A percentile compares a stretch with the other conserved stretches of the same genome.
phyloP scores from a whole-genome alignment of 2,329 filamentous ascomycete species.

The Ophiostoma sp. region DNA sequence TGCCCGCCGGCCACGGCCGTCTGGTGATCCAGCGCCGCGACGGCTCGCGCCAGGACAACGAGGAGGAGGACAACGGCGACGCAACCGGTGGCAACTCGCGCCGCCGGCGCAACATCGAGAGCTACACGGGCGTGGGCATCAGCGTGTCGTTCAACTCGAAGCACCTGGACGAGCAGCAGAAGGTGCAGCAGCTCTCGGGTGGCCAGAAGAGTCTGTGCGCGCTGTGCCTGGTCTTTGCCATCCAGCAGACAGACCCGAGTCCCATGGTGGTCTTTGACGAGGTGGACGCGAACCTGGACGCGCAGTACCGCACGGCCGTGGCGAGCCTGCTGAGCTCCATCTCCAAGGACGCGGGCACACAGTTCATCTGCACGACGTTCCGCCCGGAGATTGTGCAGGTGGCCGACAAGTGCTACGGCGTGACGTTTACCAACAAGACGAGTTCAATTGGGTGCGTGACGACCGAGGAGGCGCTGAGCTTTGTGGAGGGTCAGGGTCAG shows the following conservation, averaged over 20 bases:
- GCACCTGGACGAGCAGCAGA: constrained; percentile 89
- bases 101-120: constrained; percentile 71
- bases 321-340: constrained; percentile 80
- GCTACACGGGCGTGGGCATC: constrained; percentile 94
- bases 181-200: constrained; percentile 93
- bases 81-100: constrained; percentile 43
- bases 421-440: constrained; percentile 89
- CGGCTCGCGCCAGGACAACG: constrained; percentile 62
- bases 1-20: constrained; percentile 85
- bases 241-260: constrained; percentile 93
- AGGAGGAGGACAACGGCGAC: constrained; percentile 63
- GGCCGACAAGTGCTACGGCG: constrained; percentile 96
- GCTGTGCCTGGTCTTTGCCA: constrained; percentile 96
- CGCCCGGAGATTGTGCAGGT: constrained; percentile 92
- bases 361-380: constrained; percentile 99
- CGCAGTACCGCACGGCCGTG: constrained; percentile 94
- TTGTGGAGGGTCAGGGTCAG: constrained; percentile 92
- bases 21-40: constrained; percentile 88
- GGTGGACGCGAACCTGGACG: constrained; percentile 96
- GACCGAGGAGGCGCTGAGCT: constrained; percentile 80
- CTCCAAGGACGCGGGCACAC: constrained; percentile 58
- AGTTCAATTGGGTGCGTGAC: constrained; percentile 88
- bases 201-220: constrained; percentile 98
- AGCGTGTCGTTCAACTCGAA: constrained; percentile 98
- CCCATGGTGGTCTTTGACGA: constrained; percentile 99